Evolutionary conservation across 108 stramenopile species (phyloP).

Genomic region (Pseudonitzschia delicatissima): DNA sequence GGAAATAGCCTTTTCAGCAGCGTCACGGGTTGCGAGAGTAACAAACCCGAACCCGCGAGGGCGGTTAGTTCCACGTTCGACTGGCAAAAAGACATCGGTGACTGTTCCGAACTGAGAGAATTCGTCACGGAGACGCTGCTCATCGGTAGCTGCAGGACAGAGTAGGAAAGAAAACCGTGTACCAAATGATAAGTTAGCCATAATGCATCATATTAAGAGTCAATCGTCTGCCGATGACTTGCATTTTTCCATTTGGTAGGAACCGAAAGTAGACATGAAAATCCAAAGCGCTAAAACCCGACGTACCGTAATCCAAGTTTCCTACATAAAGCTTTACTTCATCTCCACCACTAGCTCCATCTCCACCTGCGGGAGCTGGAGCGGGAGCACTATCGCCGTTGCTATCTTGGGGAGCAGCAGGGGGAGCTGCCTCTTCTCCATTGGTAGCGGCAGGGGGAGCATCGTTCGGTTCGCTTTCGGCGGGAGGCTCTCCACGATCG

Average conservation of each 20-base stretch:
- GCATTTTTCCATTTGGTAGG: too few relatives aligned
- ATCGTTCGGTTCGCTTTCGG: constrained; percentile 25
- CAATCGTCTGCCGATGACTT: too few relatives aligned
- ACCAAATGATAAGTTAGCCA: neutral
- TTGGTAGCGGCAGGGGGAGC: constrained; percentile 25
- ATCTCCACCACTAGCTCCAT: constrained; percentile 22
- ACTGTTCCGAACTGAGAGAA: constrained; percentile 80
- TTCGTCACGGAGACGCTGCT: constrained; percentile 58
- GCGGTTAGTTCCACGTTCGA: constrained; percentile 69
- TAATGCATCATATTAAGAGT: neutral
- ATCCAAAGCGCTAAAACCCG: neutral
- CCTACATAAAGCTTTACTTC: constrained; percentile 90
- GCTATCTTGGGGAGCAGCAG: constrained; percentile 9
- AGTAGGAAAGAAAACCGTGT: neutral
- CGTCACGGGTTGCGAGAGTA: constrained; percentile 62
- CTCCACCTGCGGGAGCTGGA: constrained; percentile 16
- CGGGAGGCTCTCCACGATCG: constrained; percentile 45
- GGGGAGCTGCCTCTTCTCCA: constrained; percentile 3
- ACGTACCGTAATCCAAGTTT: constrained; percentile 79
- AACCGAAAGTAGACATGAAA: neutral
- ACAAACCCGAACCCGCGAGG: constrained; percentile 89
- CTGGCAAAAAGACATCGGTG: constrained; percentile 79
- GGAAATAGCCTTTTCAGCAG: constrained; percentile 79
- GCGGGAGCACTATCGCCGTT: neutral
- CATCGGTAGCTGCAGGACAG: constrained; percentile 51